phyloP scores from a whole-genome alignment of 2,329 filamentous ascomycete genomes.

The Ceratocystiopsis sp. region DNA sequence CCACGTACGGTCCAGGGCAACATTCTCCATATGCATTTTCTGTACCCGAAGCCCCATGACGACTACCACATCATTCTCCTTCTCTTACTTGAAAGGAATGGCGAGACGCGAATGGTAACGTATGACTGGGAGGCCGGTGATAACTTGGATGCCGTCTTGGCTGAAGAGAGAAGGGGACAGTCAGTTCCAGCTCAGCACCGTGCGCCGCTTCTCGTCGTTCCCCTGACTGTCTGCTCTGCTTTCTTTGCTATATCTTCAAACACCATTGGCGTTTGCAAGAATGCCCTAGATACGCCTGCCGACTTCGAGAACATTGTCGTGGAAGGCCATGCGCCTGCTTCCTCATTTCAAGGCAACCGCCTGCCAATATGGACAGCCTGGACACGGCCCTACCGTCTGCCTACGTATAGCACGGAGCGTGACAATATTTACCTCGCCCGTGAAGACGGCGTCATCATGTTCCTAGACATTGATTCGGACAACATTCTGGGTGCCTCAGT shows the following conservation, averaged over 20 bases:
- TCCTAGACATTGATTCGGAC: slow-evolving; percentile 47
- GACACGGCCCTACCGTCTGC: slow-evolving; percentile 58
- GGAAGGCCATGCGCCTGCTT: slow-evolving; percentile 22
- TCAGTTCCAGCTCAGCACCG: slow-evolving; percentile 32
- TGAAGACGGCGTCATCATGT: slow-evolving; percentile 70
- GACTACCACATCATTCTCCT: slow-evolving; percentile 60
- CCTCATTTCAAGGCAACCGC: slow-evolving; percentile 27
- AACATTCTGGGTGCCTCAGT: slow-evolving; percentile 37
- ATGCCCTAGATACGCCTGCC: slow-evolving; percentile 34
- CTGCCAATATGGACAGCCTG: slow-evolving; percentile 65
- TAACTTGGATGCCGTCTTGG: slow-evolving; percentile 26
- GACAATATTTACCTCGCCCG: slow-evolving; percentile 76
- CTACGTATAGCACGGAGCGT: slow-evolving; percentile 40
- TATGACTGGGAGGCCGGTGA: slow-evolving; percentile 45
- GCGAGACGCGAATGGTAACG: slow-evolving; percentile 32
- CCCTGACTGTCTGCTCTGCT: slow-evolving; percentile 50
- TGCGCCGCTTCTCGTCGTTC: slow-evolving; percentile 54
- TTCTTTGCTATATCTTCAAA: slow-evolving; percentile 51
- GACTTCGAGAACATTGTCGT: slow-evolving; percentile 28
- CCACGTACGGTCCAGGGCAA: slow-evolving; percentile 42
- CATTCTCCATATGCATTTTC: slow-evolving; percentile 77
- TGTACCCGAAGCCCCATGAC: slow-evolving; percentile 52
- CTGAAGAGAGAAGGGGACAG: slow-evolving; percentile 30
- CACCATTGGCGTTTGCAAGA: slow-evolving; percentile 38
- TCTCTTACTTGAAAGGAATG: slow-evolving; percentile 36